These are phyloP conservation scores for Pleurotus salmoneostramineus DNA, from an alignment of 768 basidiomycete species.

Conservation along the genomic window DNA sequence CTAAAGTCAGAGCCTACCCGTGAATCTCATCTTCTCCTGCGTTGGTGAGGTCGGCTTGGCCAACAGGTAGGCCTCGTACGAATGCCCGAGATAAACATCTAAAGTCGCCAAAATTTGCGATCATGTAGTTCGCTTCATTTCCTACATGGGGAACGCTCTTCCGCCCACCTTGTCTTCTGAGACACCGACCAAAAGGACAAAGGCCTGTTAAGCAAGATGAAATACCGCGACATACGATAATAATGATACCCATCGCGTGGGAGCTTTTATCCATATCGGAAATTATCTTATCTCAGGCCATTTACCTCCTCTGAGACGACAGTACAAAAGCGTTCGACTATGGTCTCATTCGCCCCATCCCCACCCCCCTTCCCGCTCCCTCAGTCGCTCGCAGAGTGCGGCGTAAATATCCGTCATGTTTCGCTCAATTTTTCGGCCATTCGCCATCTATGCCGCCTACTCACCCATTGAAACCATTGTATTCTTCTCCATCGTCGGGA, in stretches of 20 bases:
- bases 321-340: not conserved
- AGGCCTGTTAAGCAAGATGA: not conserved
- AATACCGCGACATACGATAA: not conserved
- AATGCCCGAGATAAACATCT: not conserved
- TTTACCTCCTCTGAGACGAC: not conserved
- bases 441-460: constrained; percentile 69
- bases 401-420: not conserved
- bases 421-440: constrained; percentile 56
- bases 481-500: constrained; percentile 82
- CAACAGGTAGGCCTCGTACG: not conserved
- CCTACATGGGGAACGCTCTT: not conserved
- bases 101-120: not conserved
- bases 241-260: not conserved
- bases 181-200: not conserved
- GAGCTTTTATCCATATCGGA: not conserved
- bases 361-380: not conserved
- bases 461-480: constrained; percentile 89
- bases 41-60: not conserved
- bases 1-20: no score
- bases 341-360: not conserved
- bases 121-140: not conserved
- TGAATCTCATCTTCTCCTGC: not conserved
- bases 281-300: not conserved
- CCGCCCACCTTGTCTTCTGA: not conserved
- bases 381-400: not conserved